Percentiles rank a stretch among this genome's conserved stretches.
Conservation (phyloP, 1,284 basidiomycete genomes). For the Microbotryomycetes sp. region DNA sequence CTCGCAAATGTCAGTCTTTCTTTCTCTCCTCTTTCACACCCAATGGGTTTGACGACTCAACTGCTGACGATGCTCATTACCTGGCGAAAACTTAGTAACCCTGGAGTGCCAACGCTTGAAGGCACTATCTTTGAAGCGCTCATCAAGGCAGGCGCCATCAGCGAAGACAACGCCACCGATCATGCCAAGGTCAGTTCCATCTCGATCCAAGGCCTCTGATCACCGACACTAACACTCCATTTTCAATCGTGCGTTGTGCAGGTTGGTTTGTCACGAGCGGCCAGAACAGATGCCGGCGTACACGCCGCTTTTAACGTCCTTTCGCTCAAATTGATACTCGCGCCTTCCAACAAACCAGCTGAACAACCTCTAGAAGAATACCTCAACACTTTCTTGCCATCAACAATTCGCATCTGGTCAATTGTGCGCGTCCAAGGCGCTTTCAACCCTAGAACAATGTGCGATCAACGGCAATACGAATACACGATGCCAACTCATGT, state of each 20-base stretch:
- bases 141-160: slow-evolving; percentile 82
- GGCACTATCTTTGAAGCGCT: slow-evolving; percentile 82
- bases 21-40: neutral
- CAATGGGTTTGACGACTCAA: neutral
- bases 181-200: slow-evolving; percentile 60
- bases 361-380: slow-evolving; percentile 18
- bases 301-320: slow-evolving; percentile 92
- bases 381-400: slow-evolving; percentile 80
- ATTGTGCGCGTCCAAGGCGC: slow-evolving; percentile 81
- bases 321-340: slow-evolving; percentile 81
- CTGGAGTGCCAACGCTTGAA: slow-evolving; percentile 74
- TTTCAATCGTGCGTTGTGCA: slow-evolving; percentile 38
- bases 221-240: neutral
- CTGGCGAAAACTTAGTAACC: slow-evolving; percentile 38
- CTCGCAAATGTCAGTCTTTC: slow-evolving; percentile 79
- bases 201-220: slow-evolving; percentile 38
- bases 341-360: slow-evolving; percentile 17
- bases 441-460: slow-evolving; percentile 80
- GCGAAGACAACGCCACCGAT: slow-evolving; percentile 84
- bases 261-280: slow-evolving; percentile 81
- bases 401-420: slow-evolving; percentile 88
- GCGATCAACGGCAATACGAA: slow-evolving; percentile 93
- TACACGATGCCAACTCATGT: slow-evolving; percentile 95
- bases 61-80: neutral
- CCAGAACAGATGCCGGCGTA: slow-evolving; percentile 93